Evolutionary conservation across 2,329 filamentous ascomycete species (phyloP).

Genomic region (Colletotrichum horii): DNA sequence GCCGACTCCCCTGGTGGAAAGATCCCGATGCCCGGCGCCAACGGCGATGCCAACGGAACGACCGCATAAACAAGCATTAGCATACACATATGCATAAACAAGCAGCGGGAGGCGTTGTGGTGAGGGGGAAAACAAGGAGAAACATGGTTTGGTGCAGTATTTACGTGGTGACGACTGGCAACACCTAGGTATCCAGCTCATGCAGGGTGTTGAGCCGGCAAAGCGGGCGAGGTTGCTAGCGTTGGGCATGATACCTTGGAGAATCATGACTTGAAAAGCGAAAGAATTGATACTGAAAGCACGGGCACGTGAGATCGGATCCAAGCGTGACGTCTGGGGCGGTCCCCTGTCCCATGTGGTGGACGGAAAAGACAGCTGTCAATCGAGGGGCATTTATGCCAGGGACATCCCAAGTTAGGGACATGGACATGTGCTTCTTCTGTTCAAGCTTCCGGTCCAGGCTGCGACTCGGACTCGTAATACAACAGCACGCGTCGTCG

Average conservation of each 20-base stretch:
- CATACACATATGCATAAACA: background rate
- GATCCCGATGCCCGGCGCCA: constrained; percentile 59
- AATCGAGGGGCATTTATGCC: background rate
- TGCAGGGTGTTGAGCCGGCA: background rate
- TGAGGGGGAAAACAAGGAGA: background rate
- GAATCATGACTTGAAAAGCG: background rate
- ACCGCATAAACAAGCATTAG: background rate
- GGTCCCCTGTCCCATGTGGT: background rate
- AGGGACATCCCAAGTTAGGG: background rate
- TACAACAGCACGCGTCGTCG: background rate
- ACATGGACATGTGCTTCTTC: background rate
- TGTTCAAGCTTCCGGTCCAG: background rate
- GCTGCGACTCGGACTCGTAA: background rate
- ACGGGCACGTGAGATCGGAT: background rate
- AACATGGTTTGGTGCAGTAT: background rate
- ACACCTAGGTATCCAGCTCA: background rate
- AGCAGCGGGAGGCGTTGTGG: background rate
- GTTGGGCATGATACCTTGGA: background rate
- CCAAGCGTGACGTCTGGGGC: background rate
- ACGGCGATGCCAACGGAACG: constrained; percentile 14
- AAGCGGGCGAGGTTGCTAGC: background rate
- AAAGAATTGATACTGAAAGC: background rate
- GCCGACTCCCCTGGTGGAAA: constrained; percentile 78
- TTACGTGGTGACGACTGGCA: background rate
- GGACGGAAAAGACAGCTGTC: constrained; percentile 11